Base-by-base conservation (phyloP, 2,329 filamentous ascomycete genomes). In the Lachnellula subtilissima region DNA sequence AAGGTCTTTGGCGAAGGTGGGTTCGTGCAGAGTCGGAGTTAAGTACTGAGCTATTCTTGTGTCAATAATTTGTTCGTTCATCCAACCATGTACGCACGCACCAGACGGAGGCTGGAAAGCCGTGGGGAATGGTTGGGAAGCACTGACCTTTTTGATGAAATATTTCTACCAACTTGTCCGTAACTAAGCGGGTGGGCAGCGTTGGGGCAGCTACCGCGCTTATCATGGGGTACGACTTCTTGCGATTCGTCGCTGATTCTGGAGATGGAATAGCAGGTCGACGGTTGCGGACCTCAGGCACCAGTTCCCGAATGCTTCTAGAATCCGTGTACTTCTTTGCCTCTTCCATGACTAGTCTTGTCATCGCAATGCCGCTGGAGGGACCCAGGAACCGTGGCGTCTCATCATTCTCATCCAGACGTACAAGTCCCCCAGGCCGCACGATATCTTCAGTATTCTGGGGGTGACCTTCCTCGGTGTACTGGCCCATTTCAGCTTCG, bases 351-450 rank as follows among this genome's bases (percentile, higher is more conserved):
- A 99, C 86, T 64, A 97, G 80, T 32, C 93, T 85, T 12, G 92
- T 96, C 77, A 97, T 96, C 68, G 91, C 90, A 66, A 97, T 96
- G 57, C 93, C 94, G 71, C 93, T 97, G 49, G 92, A 96, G 2
- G 94, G 89, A 0, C 94, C 94, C 2, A 99, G 78, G 70, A 94
- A 97, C 60, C 93, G 89, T 15, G 89, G 86, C 1, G 83, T 86
- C 73, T 97, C 93, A 70, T 96, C 91, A 54, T 86, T 86, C 65
- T 93, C 89, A 66, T 88, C 86, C 52, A 97, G 83, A 45, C 87
- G 87, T 65, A 97, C 90, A 63, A 93, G 82, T 25, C 91, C 92
- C 22, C 90, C 90, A 0, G 89, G 89, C 22, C 91, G 87, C 65
- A 97, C 85, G 72, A 97, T 88, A 64, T 94, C 85, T 71, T 97